Percentiles rank a stretch among this genome's conserved stretches.
Conservation (phyloP, 306 rosid species). For the Trifolium dubium region DNA sequence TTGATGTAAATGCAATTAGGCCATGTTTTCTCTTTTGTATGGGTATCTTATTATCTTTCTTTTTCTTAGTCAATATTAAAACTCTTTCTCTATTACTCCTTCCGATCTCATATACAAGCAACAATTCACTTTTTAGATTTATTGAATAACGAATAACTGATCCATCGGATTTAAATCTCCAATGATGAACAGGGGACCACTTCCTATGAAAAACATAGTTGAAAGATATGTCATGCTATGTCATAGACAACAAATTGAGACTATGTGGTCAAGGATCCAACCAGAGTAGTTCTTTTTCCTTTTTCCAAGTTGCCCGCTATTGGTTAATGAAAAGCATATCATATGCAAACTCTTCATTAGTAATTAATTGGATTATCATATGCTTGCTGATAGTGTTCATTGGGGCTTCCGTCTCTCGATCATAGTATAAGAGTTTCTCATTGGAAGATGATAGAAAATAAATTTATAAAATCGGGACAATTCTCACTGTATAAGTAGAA, state of each 20-base stretch:
- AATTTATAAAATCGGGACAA: no score
- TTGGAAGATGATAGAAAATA: no score
- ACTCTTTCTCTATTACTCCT: no score
- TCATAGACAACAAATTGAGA: constrained; percentile 51
- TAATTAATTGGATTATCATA: constrained; percentile 35
- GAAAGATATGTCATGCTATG: constrained; percentile 51
- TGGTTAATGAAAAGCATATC: no score
- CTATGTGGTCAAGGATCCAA: constrained; percentile 27
- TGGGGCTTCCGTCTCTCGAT: constrained; percentile 17
- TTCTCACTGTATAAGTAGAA: no score
- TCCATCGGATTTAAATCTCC: no score
- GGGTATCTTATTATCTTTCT: no score
- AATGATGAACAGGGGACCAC: constrained; percentile 53
- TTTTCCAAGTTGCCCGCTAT: not conserved
- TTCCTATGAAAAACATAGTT: constrained; percentile 51
- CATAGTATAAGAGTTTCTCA: not conserved
- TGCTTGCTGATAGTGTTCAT: not conserved
- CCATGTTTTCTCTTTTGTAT: not conserved
- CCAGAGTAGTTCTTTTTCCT: constrained; percentile 21
- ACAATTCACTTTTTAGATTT: no score
- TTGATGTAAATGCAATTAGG: not conserved
- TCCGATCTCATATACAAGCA: no score
- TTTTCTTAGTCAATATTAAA: no score
- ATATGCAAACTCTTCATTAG: constrained; percentile 34
- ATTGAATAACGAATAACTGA: no score